Percentiles rank a stretch among this genome's conserved stretches.
These are phyloP conservation scores for Chalaropsis ovoidea DNA, from an alignment of 2,329 filamentous ascomycete genomes.

Conservation along the genomic window DNA sequence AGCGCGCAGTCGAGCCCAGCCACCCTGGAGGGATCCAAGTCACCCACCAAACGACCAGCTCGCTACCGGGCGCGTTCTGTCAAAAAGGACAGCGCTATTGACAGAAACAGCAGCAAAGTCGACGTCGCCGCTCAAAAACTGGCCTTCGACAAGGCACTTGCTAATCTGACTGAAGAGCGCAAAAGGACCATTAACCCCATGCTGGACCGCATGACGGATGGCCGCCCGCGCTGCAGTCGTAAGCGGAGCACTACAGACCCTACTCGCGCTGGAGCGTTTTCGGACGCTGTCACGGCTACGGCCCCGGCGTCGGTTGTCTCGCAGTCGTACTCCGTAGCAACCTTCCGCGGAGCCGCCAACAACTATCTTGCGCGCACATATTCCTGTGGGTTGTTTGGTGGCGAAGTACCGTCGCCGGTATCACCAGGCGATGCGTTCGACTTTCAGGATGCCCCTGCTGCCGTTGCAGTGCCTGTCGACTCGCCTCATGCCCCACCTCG, in stretches of 20 bases:
- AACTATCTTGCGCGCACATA: constrained; percentile 9
- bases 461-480: neutral
- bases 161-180: constrained; percentile 21
- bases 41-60: constrained; percentile 8
- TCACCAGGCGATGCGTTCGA: neutral
- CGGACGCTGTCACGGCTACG: neutral
- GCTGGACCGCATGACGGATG: constrained; percentile 23
- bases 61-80: constrained; percentile 13
- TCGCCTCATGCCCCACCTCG: constrained; percentile 30
- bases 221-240: constrained; percentile 9
- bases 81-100: neutral
- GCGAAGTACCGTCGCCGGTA: neutral
- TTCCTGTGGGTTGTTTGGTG: constrained; percentile 10
- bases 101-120: neutral
- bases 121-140: constrained; percentile 17
- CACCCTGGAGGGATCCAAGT: neutral
- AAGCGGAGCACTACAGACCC: constrained; percentile 11
- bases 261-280: neutral
- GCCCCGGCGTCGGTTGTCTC: constrained; percentile 5
- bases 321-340: neutral
- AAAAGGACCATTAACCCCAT: constrained; percentile 23
- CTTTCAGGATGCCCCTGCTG: neutral
- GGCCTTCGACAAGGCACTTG: constrained; percentile 24
- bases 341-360: neutral
- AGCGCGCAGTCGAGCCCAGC: neutral